A percentile compares a stretch with the other conserved stretches of the same genome.
Evolutionary conservation across 169 alveolate species (phyloP).

Genomic region (Perkinsus olseni): DNA sequence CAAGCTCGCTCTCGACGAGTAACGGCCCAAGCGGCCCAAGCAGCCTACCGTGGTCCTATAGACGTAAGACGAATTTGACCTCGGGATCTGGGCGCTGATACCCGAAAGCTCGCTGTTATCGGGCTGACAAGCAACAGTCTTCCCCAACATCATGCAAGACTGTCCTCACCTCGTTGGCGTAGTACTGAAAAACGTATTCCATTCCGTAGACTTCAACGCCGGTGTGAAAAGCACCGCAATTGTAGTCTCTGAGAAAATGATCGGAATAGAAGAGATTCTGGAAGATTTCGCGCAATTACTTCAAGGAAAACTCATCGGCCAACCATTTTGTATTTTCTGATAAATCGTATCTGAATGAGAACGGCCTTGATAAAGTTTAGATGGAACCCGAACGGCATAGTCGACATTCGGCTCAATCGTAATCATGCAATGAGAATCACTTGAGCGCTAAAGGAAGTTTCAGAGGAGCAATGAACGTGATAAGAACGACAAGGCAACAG

Average conservation of each 20-base stretch:
- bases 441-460: no score
- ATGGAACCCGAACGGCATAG: no score
- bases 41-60: not conserved
- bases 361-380: not conserved
- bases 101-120: not conserved
- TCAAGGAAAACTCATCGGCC: not conserved
- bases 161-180: not conserved
- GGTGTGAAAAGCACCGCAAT: slow-evolving; percentile 34
- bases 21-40: no score
- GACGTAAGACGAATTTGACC: not conserved
- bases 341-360: not conserved
- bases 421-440: no score
- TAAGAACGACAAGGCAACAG: no score
- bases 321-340: not conserved
- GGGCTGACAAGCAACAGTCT: not conserved
- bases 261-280: no score
- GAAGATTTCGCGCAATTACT: no score
- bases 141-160: no score
- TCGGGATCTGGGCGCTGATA: not conserved
- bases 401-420: no score
- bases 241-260: slow-evolving; percentile 17
- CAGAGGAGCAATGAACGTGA: no score
- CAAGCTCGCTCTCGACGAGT: no score
- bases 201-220: slow-evolving; percentile 35
- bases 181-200: slow-evolving; percentile 13